Evolutionary conservation across 2,329 filamentous ascomycete species (phyloP).

Genomic region (Colletotrichum sidae): DNA sequence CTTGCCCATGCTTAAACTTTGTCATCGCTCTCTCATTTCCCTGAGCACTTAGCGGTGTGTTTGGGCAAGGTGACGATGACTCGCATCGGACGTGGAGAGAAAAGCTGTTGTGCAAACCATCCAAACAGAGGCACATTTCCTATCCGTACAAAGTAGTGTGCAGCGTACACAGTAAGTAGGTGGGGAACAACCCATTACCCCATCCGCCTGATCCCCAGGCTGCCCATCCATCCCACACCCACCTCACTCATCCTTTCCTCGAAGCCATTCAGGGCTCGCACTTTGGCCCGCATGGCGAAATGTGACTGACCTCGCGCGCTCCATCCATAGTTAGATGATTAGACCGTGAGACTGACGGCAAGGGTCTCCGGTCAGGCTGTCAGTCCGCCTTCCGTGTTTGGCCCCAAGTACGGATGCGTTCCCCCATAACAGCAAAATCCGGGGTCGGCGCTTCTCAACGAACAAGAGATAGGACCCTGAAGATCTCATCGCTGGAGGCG

Average conservation of each 20-base stretch:
- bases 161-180: not conserved
- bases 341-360: slow-evolving; percentile 1
- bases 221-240: not conserved
- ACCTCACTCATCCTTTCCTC: not conserved
- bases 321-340: not conserved
- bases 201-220: not conserved
- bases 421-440: slow-evolving; percentile 4
- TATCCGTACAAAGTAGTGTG: too few species aligned
- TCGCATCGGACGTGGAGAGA: slow-evolving; percentile 24
- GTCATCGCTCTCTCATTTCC: slow-evolving; percentile 5
- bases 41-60: slow-evolving; percentile 24
- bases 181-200: not conserved
- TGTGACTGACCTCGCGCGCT: not conserved
- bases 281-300: slow-evolving; percentile 8
- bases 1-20: too few species aligned
- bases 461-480: slow-evolving; percentile 34
- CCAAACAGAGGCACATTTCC: not conserved
- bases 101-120: slow-evolving; percentile 20
- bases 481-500: slow-evolving; percentile 32
- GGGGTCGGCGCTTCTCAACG: slow-evolving; percentile 21
- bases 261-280: slow-evolving; percentile 14
- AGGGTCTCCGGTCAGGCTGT: not conserved
- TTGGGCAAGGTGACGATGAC: slow-evolving; percentile 27
- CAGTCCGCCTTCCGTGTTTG: not conserved
- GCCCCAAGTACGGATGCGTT: not conserved